Evolutionary conservation across 257 asterid genomes (phyloP), one percentile per base, ranked within the genome.

Genomic region (Ajuga chamaepitys): DNA sequence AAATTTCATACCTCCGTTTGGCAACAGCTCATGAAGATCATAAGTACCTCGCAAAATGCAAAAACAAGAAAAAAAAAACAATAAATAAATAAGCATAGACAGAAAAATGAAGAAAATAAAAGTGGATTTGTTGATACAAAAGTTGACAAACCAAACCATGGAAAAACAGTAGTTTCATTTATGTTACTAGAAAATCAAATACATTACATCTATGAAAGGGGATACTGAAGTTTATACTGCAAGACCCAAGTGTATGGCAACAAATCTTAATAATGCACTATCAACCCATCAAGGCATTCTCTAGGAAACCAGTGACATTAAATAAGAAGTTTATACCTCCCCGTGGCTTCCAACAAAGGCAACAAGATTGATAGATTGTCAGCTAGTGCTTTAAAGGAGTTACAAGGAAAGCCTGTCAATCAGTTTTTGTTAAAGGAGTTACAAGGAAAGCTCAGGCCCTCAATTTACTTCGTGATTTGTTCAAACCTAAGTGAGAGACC

Each of bases 401-500:
- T 81, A n/a, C n/a, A 59, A 67, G 73, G 80, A 94, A 95, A 53
- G 96, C 99, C 99, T 90, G 88, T 45, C 72, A 51, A 70, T 58
- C 32, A 61, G 58, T 24, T 50, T 59, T 11, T 54, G 71, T 34
- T 37, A 26, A 17, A 45, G 34, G 71, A 21, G 58, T 40, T 59
- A 74, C 45, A 72, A 72, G 62, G 72, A 74, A 17, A 16, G 72
- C 62, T 51, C 20, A 40, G 50, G 47, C 38, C 63, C 21, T 57
- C 71, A 62, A 25, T 25, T 62, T 13, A 62, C 58, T 20, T 37
- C 9, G 22, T 45, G 47, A 56, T 55, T 11, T 50, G 28, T 55
- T 63, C 79, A 74, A 73, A 93, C 99, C 97, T 89, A 97, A 37
- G 96, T 82, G 59, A 94, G 97, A 69, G 96, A 86, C 73, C 97